phyloP scores from a whole-genome alignment of 2,329 filamentous ascomycete genomes.

The Stagonosporopsis cucurbitacearum region DNA sequence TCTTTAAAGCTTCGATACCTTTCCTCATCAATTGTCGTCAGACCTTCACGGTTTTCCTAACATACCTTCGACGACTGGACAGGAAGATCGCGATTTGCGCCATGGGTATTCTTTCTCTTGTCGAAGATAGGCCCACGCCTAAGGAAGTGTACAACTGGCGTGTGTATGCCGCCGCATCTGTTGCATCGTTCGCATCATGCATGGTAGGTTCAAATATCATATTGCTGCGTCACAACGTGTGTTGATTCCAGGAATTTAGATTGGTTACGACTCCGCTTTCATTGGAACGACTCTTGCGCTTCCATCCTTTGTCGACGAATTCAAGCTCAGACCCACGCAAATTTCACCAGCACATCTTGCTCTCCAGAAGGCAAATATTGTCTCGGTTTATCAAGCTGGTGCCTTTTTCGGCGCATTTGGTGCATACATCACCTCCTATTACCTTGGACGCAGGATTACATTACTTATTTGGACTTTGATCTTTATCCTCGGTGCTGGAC shows the following conservation, averaged over 20 bases:
- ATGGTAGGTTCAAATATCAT: conserved; percentile 29
- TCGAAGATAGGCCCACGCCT: conserved; percentile 58
- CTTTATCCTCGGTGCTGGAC: conserved; percentile 71
- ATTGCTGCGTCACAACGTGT: conserved; percentile 37
- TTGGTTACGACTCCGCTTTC: conserved; percentile 74
- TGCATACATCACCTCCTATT: conserved; percentile 68
- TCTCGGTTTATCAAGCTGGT: conserved; percentile 80
- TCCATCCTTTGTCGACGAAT: conserved; percentile 71
- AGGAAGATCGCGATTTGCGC: conserved; percentile 4
- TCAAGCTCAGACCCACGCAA: conserved; percentile 59
- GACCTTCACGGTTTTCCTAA: conserved; percentile 6
- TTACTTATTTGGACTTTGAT: conserved; percentile 66
- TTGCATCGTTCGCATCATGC: conserved; percentile 63
- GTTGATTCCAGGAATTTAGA: conserved; percentile 56
- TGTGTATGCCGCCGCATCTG: conserved; percentile 60
- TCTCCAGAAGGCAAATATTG: conserved; percentile 74
- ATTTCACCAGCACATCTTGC: conserved; percentile 58
- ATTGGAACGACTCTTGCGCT: conserved; percentile 76
- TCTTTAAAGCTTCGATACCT: conserved; percentile 6
- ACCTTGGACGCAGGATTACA: conserved; percentile 69
- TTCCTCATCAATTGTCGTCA: conserved; percentile 5
- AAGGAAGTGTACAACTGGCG: conserved; percentile 65
- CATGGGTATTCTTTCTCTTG: conserved; percentile 40
- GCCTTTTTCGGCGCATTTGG: conserved; percentile 74
- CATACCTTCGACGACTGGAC: conserved; percentile 1